These are phyloP conservation scores for Candida coquimbonensis DNA, from an alignment of 805 yeast species.

Conservation along the genomic window DNA sequence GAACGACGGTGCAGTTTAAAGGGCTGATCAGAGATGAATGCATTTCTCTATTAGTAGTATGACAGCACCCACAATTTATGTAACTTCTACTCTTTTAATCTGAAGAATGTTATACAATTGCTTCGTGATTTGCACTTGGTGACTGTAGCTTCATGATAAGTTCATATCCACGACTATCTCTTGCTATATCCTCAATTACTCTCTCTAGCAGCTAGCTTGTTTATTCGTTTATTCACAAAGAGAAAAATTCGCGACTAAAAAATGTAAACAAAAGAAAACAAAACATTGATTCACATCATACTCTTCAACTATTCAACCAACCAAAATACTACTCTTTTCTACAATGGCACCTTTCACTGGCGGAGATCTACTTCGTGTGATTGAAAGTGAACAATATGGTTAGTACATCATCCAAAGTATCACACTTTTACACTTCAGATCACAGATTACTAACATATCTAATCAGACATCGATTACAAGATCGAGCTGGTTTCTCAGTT, in stretches of 20 bases:
- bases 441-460: slow-evolving; percentile 1
- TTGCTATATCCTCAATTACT: too few relatives aligned
- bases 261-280: too few relatives aligned
- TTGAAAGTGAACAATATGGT: slow-evolving; percentile 6
- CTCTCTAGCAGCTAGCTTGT: too few relatives aligned
- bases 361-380: too few relatives aligned
- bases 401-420: background rate
- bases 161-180: too few relatives aligned
- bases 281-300: background rate
- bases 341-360: too few relatives aligned
- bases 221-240: background rate
- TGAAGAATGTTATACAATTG: background rate
- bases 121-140: too few relatives aligned
- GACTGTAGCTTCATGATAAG: too few relatives aligned
- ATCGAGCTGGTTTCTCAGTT: slow-evolving; percentile 24
- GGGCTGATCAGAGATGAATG: slow-evolving; percentile 16
- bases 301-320: too few relatives aligned
- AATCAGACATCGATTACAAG: slow-evolving; percentile 16
- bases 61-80: slow-evolving; percentile 12
- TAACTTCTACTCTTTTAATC: background rate
- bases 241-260: too few relatives aligned
- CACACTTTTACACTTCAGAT: background rate
- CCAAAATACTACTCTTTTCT: too few relatives aligned
- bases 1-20: slow-evolving; percentile 8
- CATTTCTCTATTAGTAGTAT: slow-evolving; percentile 17